A percentile compares a stretch with the other conserved stretches of the same genome.
Conservation (phyloP, 768 basidiomycete genomes). For the Collybia mongolica region DNA sequence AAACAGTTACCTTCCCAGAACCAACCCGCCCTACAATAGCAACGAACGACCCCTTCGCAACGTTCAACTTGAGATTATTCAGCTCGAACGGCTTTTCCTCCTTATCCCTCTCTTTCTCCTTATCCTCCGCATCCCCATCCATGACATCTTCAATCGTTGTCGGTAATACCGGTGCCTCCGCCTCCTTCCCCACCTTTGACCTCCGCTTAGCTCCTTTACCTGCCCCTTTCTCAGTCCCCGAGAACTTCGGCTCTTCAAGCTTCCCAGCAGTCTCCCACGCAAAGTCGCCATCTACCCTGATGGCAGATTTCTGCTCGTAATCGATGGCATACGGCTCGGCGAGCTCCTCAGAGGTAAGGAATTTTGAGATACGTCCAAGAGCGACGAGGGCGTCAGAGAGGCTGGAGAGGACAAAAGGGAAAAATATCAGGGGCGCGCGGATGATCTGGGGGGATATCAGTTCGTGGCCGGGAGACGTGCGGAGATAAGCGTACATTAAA, state of each 20-base stretch:
- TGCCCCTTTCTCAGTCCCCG: slow-evolving; percentile 4
- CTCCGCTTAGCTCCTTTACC: slow-evolving; percentile 8
- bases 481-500: slow-evolving; percentile 40
- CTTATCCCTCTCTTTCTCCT: slow-evolving; percentile 17
- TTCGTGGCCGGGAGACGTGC: background rate
- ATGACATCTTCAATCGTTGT: slow-evolving; percentile 4
- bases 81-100: slow-evolving; percentile 53
- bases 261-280: slow-evolving; percentile 42
- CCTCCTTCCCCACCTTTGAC: slow-evolving; percentile 15
- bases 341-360: slow-evolving; percentile 56
- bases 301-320: slow-evolving; percentile 29
- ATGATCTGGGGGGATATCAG: slow-evolving; percentile 39
- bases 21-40: slow-evolving; percentile 76
- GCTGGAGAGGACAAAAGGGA: slow-evolving; percentile 51
- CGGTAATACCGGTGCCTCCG: slow-evolving; percentile 1
- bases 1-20: slow-evolving; percentile 57
- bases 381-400: slow-evolving; percentile 50
- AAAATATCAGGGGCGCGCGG: slow-evolving; percentile 49
- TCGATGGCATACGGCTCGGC: slow-evolving; percentile 45
- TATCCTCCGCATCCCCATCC: slow-evolving; percentile 11
- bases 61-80: slow-evolving; percentile 39
- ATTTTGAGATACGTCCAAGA: slow-evolving; percentile 41
- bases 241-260: slow-evolving; percentile 13
- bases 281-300: slow-evolving; percentile 48
- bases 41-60: slow-evolving; percentile 59